Evolutionary conservation across 164 flowering plant species (phyloP).

Genomic region (Santalum album): DNA sequence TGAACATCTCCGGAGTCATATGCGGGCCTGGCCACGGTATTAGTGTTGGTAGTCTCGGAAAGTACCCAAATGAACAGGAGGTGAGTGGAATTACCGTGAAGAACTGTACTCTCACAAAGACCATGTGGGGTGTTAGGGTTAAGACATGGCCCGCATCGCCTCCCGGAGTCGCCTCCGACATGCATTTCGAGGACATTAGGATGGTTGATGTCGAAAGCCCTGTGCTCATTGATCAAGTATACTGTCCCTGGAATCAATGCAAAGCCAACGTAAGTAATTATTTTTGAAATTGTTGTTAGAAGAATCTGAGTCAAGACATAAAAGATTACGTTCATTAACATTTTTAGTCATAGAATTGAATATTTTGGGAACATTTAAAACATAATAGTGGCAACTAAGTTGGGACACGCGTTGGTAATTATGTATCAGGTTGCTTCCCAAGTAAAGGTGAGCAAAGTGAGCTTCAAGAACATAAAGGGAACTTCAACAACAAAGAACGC

Average conservation of each 20-base stretch:
- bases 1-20: neutral
- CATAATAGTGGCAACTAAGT: too few species aligned
- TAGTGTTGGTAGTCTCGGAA: neutral
- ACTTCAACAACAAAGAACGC: conserved; percentile 21
- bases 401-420: too few species aligned
- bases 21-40: neutral
- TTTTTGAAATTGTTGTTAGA: too few species aligned
- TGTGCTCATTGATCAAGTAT: conserved; percentile 44
- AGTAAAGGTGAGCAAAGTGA: conserved; percentile 30
- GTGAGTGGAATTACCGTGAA: neutral
- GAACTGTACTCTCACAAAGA: conserved; percentile 10
- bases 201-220: conserved; percentile 38
- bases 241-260: conserved; percentile 41
- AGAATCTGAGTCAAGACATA: too few species aligned
- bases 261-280: conserved; percentile 13
- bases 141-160: conserved; percentile 37
- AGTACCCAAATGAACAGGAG: neutral
- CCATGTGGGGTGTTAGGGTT: conserved; percentile 41
- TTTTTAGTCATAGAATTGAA: too few species aligned
- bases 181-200: conserved; percentile 30
- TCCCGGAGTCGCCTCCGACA: conserved; percentile 12
- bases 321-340: too few species aligned
- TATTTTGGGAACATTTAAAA: too few species aligned
- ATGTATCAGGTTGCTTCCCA: conserved; percentile 38
- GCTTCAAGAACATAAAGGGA: conserved; percentile 33